A percentile compares a stretch with the other conserved stretches of the same genome.
Evolutionary conservation across 495 filamentous ascomycete species (phyloP).

Genomic region (Neurospora hispaniola): DNA sequence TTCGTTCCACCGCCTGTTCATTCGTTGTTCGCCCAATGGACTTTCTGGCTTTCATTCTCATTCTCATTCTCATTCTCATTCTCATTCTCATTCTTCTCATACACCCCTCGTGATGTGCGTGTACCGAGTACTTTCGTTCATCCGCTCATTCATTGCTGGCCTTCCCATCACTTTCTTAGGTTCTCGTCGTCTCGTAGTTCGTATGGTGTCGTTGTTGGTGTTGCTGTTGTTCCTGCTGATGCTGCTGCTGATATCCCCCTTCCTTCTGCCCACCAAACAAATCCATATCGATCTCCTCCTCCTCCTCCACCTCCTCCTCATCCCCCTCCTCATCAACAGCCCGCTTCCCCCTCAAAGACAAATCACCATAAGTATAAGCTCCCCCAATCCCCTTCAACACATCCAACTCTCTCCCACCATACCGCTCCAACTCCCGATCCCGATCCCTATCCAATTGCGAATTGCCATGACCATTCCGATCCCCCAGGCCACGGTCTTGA

Average conservation of each 20-base stretch:
- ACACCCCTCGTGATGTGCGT: no score
- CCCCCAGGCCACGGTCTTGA: not conserved
- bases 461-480: not conserved
- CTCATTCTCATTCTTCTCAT: no score
- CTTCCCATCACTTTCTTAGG: not conserved
- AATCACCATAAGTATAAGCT: not conserved
- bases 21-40: no score
- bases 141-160: not conserved
- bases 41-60: no score
- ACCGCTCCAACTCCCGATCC: not conserved
- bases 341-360: not conserved
- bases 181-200: not conserved
- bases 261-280: not conserved
- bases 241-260: no score
- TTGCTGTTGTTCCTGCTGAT: not conserved
- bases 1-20: no score
- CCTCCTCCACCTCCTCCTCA: not conserved
- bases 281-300: not conserved
- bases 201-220: not conserved
- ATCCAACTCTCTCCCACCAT: not conserved
- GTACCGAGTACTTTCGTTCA: not conserved
- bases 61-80: no score
- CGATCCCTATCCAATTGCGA: not conserved
- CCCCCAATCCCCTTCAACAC: not conserved
- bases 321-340: not conserved